Percentiles rank a stretch among this genome's conserved stretches.
These are phyloP conservation scores for Gastrolobium bilobum DNA, from an alignment of 306 rosid genomes.

Conservation along the genomic window DNA sequence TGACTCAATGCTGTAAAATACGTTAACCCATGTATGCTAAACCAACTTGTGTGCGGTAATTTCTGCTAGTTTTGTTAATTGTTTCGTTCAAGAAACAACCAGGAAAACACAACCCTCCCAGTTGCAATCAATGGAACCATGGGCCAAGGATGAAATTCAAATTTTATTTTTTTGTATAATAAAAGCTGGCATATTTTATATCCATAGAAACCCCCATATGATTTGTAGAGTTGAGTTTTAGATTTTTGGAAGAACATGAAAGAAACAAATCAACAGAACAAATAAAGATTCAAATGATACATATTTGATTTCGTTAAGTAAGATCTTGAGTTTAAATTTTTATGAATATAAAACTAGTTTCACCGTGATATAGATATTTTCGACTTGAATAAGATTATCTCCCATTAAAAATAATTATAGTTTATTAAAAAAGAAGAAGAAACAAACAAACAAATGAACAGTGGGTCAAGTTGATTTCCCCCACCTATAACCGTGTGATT, in stretches of 20 bases:
- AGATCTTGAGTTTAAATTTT: too few species aligned
- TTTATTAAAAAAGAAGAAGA: background rate
- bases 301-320: too few species aligned
- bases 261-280: too few species aligned
- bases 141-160: slow-evolving; percentile 3
- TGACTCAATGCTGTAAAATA: too few species aligned
- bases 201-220: background rate
- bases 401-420: too few species aligned
- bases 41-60: background rate
- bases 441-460: background rate
- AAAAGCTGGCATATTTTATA: background rate
- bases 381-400: too few species aligned
- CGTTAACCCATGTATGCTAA: background rate
- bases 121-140: slow-evolving; percentile 33
- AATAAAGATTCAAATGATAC: too few species aligned
- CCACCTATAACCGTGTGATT: slow-evolving; percentile 47
- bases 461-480: slow-evolving; percentile 36
- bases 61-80: slow-evolving; percentile 20
- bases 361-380: too few species aligned
- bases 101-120: slow-evolving; percentile 41
- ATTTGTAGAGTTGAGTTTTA: slow-evolving; percentile 14
- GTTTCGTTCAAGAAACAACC: slow-evolving; percentile 45
- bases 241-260: background rate
- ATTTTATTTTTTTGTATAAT: background rate
- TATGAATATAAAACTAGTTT: too few species aligned